phyloP scores from a whole-genome alignment of 1,139 yeast species.

The Protomyces lactucae-debilis region DNA sequence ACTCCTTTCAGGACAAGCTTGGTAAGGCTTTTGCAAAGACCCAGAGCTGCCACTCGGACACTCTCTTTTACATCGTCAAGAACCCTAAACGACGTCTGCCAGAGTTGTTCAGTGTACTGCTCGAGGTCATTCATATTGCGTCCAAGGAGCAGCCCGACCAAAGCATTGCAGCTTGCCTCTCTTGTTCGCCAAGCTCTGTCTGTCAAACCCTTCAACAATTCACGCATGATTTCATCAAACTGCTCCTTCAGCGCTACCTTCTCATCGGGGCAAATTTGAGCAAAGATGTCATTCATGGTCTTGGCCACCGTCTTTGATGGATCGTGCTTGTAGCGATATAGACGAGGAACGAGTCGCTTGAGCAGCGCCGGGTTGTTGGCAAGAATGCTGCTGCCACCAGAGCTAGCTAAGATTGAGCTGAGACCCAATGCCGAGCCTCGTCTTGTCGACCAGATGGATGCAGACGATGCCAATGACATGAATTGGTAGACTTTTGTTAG shows the following conservation, averaged over 20 bases:
- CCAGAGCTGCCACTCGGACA: slow-evolving; percentile 75
- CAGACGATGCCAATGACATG: slow-evolving; percentile 84
- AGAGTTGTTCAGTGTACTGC: slow-evolving; percentile 56
- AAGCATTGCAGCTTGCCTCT: slow-evolving; percentile 77
- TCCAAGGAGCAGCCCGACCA: slow-evolving; percentile 64
- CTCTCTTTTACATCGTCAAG: slow-evolving; percentile 95
- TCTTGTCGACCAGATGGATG: slow-evolving; percentile 87
- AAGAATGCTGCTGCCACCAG: slow-evolving; percentile 63
- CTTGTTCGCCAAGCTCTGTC: slow-evolving; percentile 89
- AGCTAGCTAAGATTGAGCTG: slow-evolving; percentile 75
- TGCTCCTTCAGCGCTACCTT: slow-evolving; percentile 52
- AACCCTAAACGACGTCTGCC: slow-evolving; percentile 83
- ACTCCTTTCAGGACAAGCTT: slow-evolving; percentile 58
- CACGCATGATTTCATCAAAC: slow-evolving; percentile 58
- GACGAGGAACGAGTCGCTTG: slow-evolving; percentile 65
- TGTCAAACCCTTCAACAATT: slow-evolving; percentile 65
- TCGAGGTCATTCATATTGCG: slow-evolving; percentile 49
- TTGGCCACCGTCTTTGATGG: slow-evolving; percentile 70
- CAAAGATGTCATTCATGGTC: slow-evolving; percentile 90
- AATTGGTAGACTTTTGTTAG: slow-evolving; percentile 71
- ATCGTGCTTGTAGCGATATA: slow-evolving; percentile 79
- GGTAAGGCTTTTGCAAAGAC: slow-evolving; percentile 63
- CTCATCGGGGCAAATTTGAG: slow-evolving; percentile 61
- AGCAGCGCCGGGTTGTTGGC: slow-evolving; percentile 53
- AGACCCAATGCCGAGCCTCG: slow-evolving; percentile 93